Evolutionary conservation across 163 green algal species (phyloP).

Genomic region (Trebouxiophyceae sp.): DNA sequence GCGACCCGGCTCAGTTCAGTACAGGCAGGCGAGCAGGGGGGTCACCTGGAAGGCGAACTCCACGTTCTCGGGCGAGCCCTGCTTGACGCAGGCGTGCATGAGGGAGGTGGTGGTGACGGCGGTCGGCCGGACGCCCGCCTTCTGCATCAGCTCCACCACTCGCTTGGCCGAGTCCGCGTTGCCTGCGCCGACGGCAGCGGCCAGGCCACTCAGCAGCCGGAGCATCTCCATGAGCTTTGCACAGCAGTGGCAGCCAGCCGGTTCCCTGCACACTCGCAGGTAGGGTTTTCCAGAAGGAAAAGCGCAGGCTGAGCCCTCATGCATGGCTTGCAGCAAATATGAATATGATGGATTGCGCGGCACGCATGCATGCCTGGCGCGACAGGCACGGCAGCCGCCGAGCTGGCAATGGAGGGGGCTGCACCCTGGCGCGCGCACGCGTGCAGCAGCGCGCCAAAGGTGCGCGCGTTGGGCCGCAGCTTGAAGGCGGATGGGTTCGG

Average conservation of each 20-base stretch:
- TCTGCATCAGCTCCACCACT: constrained; percentile 29
- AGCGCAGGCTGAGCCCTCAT: no score
- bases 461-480: constrained; percentile 27
- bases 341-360: no score
- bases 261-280: no score
- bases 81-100: constrained; percentile 37
- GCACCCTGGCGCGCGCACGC: constrained; percentile 42
- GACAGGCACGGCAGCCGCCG: no score
- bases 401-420: no score
- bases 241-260: no score
- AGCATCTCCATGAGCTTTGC: no score
- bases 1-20: no score
- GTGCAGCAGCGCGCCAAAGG: constrained; percentile 41
- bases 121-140: constrained; percentile 18
- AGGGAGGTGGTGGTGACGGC: constrained; percentile 34
- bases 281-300: no score
- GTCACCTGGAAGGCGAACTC: constrained; percentile 14
- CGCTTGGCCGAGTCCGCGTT: constrained; percentile 19
- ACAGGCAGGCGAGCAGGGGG: no score
- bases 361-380: no score
- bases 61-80: constrained; percentile 11
- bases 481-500: neutral
- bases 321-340: no score
- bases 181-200: neutral
- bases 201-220: neutral